phyloP scores from a whole-genome alignment of 345 rosid genomes.

The Syzygium aqueum region DNA sequence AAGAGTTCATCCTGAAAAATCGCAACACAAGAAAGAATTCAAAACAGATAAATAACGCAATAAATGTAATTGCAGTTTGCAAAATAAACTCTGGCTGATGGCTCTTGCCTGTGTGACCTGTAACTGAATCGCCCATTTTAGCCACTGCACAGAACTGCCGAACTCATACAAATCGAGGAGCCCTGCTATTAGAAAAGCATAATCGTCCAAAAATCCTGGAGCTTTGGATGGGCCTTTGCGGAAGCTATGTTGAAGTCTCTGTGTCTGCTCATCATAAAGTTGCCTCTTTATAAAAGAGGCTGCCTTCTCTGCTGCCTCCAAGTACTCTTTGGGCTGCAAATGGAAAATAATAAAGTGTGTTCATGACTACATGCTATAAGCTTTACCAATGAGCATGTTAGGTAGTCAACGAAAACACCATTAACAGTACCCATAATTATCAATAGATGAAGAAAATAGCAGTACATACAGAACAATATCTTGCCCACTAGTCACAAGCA shows the following conservation, averaged over 20 bases:
- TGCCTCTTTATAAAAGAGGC: constrained; percentile 55
- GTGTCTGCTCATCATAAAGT: constrained; percentile 56
- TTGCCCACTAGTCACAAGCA: background rate
- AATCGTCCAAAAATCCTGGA: constrained; percentile 92
- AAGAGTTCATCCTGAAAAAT: constrained; percentile 71
- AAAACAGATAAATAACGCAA: background rate
- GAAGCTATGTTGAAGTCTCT: constrained; percentile 66
- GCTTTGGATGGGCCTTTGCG: constrained; percentile 90
- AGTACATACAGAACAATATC: background rate
- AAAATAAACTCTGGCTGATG: background rate
- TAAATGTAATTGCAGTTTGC: background rate
- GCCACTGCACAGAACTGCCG: constrained; percentile 60
- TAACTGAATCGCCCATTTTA: constrained; percentile 73
- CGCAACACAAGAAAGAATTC: background rate
- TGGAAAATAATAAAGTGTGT: background rate
- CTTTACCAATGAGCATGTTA: background rate
- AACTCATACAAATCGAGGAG: constrained; percentile 75
- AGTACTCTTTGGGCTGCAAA: constrained; percentile 66
- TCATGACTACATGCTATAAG: background rate
- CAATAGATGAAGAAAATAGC: background rate
- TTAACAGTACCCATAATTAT: background rate
- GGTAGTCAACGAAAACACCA: background rate
- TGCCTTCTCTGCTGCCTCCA: constrained; percentile 80
- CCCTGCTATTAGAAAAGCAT: constrained; percentile 83
- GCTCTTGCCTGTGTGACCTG: constrained; percentile 68